phyloP scores from a whole-genome alignment of 1,139 yeast genomes.

The Scheffersomyces segobiensis region DNA sequence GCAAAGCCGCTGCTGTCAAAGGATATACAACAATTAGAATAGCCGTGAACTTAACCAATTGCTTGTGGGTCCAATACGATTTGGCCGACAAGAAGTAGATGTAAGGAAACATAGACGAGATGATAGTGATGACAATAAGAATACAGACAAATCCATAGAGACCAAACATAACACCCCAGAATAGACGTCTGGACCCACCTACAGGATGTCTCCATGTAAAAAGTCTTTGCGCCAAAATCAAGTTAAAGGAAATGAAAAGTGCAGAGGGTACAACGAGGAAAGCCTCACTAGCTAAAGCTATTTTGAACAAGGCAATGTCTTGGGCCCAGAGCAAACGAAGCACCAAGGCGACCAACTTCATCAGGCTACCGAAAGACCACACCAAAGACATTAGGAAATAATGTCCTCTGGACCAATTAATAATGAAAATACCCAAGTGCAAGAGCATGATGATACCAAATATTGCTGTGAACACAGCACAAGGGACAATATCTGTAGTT shows the following conservation, averaged over 20 bases:
- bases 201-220: slow-evolving; percentile 86
- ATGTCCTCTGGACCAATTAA: slow-evolving; percentile 62
- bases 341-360: slow-evolving; percentile 62
- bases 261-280: slow-evolving; percentile 56
- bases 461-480: slow-evolving; percentile 56
- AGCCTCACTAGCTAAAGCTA: slow-evolving; percentile 63
- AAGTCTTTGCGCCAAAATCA: slow-evolving; percentile 72
- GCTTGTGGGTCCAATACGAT: slow-evolving; percentile 51
- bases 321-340: slow-evolving; percentile 61
- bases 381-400: slow-evolving; percentile 59
- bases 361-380: slow-evolving; percentile 52
- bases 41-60: slow-evolving; percentile 59
- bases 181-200: slow-evolving; percentile 57
- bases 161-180: slow-evolving; percentile 55
- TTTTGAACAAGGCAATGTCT: slow-evolving; percentile 42
- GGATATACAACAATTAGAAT: slow-evolving; percentile 61
- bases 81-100: slow-evolving; percentile 51
- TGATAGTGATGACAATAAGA: slow-evolving; percentile 64
- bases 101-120: slow-evolving; percentile 67
- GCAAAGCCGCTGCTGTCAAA: slow-evolving; percentile 50
- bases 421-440: slow-evolving; percentile 50
- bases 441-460: slow-evolving; percentile 50
- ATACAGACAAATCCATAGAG: slow-evolving; percentile 58
- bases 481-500: slow-evolving; percentile 58
- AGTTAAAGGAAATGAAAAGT: slow-evolving; percentile 55